Base-by-base conservation (phyloP, 2,329 filamentous ascomycete species). In the Cercospora zeina region DNA sequence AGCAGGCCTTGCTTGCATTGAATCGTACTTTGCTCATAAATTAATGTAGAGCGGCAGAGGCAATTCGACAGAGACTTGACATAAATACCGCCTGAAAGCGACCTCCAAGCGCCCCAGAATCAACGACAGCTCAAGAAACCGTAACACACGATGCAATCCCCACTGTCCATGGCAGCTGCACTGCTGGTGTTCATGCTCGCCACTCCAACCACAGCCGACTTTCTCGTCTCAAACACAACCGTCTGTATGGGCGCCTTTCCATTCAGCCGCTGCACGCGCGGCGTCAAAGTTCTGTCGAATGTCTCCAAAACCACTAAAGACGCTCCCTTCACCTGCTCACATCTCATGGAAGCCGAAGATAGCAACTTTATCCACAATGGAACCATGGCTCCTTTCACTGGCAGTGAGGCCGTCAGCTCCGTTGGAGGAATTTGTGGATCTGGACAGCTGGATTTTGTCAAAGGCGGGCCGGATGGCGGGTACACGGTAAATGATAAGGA, bases 171-270 rank as follows among this genome's bases (percentile, higher is more conserved):
- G 19, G 27, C 30, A 21, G 31, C n/a, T 10, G 33, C 54, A 19
- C 27, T 62, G 30, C 21, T 59, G 8, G 19, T 51, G n/a, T 27
- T 55, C 11, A 13, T 62, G 19, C 19, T 59, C 55, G n/a, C 60
- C 30, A 34, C 49, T 53, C 49, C 49, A 9, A 42, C 27, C 34
- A 24, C 58, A 7, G 67, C 66, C 37, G 68, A 69, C 59, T 68
- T 69, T 61, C 58, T 66, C 51, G 42, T 68, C 37, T 65, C 67
- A 47, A 69, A 68, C 62, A 66, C 63, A 34, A 61, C 65, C 14
- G 57, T 65, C 58, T 69, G 68, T 56, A 69, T 67, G 61, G 68
- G 65, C 39, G 58, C 65, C 10, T 62, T 65, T 24, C 56, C 61
- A 2, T 21, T 68, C 21, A 39, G 61, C 11, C 53, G 59, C 13